These are phyloP conservation scores for Oemleria cerasiformis DNA, from an alignment of 306 rosid genomes.

Conservation along the genomic window DNA sequence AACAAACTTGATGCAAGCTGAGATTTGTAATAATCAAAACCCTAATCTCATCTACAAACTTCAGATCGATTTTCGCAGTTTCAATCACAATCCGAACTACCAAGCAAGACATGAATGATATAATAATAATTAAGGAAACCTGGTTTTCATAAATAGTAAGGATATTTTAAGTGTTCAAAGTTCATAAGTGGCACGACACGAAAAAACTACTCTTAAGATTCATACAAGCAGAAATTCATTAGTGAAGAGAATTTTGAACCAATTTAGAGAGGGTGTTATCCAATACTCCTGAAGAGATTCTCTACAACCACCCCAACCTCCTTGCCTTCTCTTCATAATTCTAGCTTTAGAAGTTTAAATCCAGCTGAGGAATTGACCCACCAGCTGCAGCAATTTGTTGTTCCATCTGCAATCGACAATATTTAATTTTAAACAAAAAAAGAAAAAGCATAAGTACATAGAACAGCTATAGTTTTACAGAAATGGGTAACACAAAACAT, in stretches of 20 bases:
- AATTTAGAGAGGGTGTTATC: conserved; percentile 27
- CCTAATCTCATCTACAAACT: neutral
- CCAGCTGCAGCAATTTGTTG: conserved; percentile 91
- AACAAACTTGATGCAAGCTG: conserved; percentile 1
- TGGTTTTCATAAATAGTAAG: conserved; percentile 11
- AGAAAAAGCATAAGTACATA: neutral
- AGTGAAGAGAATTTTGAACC: conserved; percentile 37
- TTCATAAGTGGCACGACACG: conserved; percentile 20
- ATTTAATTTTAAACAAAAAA: neutral
- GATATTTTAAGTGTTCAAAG: neutral
- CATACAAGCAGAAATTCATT: conserved; percentile 49
- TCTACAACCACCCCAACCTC: conserved; percentile 40
- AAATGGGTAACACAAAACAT: neutral
- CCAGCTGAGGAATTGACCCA: conserved; percentile 74
- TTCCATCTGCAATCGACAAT: conserved; percentile 70
- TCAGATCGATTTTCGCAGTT: neutral
- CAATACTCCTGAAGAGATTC: conserved; percentile 31
- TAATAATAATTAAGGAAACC: conserved; percentile 12
- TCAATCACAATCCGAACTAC: neutral
- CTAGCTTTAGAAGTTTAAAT: conserved; percentile 44
- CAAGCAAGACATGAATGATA: neutral
- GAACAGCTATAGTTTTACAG: conserved; percentile 3
- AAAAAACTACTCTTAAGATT: conserved; percentile 30
- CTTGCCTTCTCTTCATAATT: conserved; percentile 17
- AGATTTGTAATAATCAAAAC: neutral